Base-by-base conservation (phyloP, 179 eudicot species). In the Sideroxylon spinosum region DNA sequence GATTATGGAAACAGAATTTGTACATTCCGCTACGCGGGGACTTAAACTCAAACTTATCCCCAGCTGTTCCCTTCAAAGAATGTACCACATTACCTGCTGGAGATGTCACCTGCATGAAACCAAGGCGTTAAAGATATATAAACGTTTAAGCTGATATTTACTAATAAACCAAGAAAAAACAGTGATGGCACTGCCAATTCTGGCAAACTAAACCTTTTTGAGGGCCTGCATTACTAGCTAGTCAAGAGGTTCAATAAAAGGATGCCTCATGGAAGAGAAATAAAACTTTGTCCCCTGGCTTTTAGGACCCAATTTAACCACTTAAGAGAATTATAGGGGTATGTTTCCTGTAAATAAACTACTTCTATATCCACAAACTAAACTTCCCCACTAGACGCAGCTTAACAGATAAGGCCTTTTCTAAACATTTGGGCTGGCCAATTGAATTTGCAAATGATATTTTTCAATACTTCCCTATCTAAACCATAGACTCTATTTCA, bases 11-110 rank as follows among this genome's bases (percentile, higher is more conserved):
- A 80, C 98, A 95, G 78, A 95, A 95, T 80, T 90, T 88, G 83
- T 89, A 93, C 98, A 93, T 89, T 83, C 98, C 98, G 84, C 92
- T 91, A 76, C 85, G 84, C 26, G 97, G 95, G 70, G 97, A 95
- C 86, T 93, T 91, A 46, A 93, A 87, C 80, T 93, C 92, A 75
- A 95, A 95, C 82, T 95, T 95, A 64, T 95, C 95, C 20, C 97
- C 98, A 76, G 97, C 79, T 69, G 97, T 87, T 81, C 97, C 98
- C 80, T 88, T 93, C 82, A 90, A n/a, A 64, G 85, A 78, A 57
- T 93, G 88, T 73, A 95, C 91, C 9, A 63, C 82, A 82, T 86
- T 88, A 68, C 91, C 92, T 50, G 76, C 87, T 0, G 98, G 93
- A 79, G 95, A 85, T 22, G 92, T 85, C 75, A 88, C 98, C 98